phyloP scores from a whole-genome alignment of 1,284 basidiomycete species.

The Boletellus dicymbophilus region DNA sequence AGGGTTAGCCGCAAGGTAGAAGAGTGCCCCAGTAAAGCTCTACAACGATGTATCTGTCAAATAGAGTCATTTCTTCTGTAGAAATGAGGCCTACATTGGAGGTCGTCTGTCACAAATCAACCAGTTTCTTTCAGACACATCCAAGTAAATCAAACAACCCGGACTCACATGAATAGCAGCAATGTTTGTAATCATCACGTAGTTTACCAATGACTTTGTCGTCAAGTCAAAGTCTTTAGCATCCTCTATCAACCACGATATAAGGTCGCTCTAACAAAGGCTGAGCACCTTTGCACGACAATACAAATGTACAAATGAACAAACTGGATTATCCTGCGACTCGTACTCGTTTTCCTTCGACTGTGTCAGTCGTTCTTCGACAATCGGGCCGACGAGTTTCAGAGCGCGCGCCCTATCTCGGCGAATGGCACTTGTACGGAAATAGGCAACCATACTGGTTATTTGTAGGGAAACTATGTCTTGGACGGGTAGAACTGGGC shows the following conservation, averaged over 20 bases:
- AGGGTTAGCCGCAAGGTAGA: conserved; percentile 38
- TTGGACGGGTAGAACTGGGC: background rate
- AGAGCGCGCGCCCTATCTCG: conserved; percentile 3
- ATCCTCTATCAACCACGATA: conserved; percentile 48
- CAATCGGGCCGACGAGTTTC: conserved; percentile 34
- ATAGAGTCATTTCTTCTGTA: no score
- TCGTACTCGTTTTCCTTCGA: conserved; percentile 35
- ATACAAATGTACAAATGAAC: conserved; percentile 18
- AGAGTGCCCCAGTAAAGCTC: conserved; percentile 38
- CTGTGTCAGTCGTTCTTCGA: conserved; percentile 36
- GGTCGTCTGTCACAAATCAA: conserved; percentile 3
- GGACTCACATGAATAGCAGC: background rate
- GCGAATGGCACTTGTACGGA: background rate
- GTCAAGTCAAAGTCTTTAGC: conserved; percentile 33
- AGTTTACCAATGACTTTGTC: conserved; percentile 29
- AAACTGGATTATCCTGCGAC: conserved; percentile 40
- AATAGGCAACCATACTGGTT: background rate
- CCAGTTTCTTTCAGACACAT: background rate
- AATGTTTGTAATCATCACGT: conserved; percentile 35
- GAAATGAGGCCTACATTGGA: no score
- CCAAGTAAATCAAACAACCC: no score
- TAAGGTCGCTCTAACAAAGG: conserved; percentile 33
- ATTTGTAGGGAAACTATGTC: background rate
- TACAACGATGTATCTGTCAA: no score
- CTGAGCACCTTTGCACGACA: conserved; percentile 34